These are phyloP conservation scores for Saksenaea vasiformis DNA, from an alignment of 371 early-diverging fungal species.

Conservation along the genomic window DNA sequence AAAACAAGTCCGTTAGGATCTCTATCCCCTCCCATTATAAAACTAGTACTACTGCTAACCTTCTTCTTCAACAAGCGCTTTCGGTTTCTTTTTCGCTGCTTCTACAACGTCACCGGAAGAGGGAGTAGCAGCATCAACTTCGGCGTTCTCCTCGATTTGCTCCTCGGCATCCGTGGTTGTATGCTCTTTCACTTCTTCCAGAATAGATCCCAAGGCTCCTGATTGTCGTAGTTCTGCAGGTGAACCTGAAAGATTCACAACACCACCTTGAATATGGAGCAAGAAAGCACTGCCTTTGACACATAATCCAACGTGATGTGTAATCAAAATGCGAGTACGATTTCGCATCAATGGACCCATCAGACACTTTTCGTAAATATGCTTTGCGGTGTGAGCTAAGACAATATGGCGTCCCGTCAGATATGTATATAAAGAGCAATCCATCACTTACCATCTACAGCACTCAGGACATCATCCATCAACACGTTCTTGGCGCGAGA, in stretches of 20 bases:
- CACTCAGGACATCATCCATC: conserved; percentile 82
- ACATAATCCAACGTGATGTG: conserved; percentile 83
- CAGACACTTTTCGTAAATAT: conserved; percentile 71
- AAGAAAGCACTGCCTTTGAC: conserved; percentile 64
- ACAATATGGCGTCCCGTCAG: not conserved
- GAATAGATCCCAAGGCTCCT: conserved; percentile 30
- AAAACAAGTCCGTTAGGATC: not conserved
- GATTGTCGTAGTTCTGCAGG: conserved; percentile 39
- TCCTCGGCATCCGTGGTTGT: not conserved
- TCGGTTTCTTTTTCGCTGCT: conserved; percentile 14
- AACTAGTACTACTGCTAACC: conserved; percentile 7
- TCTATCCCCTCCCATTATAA: not conserved
- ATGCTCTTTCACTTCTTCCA: conserved; percentile 42
- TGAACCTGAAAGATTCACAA: conserved; percentile 34
- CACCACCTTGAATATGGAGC: conserved; percentile 63
- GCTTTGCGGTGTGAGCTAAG: conserved; percentile 79
- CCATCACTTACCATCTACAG: conserved; percentile 54
- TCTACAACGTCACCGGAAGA: not conserved
- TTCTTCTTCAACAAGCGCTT: conserved; percentile 41
- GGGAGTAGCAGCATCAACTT: not conserved
- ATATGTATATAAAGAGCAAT: not conserved
- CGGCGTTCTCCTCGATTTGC: not conserved
- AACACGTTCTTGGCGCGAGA: conserved; percentile 67
- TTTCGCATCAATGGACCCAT: conserved; percentile 66
- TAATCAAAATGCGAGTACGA: conserved; percentile 83